Percentiles rank a stretch among this genome's conserved stretches.
Evolutionary conservation across 2,329 filamentous ascomycete genomes (phyloP).

Genomic region (Rachicladosporium sp.): DNA sequence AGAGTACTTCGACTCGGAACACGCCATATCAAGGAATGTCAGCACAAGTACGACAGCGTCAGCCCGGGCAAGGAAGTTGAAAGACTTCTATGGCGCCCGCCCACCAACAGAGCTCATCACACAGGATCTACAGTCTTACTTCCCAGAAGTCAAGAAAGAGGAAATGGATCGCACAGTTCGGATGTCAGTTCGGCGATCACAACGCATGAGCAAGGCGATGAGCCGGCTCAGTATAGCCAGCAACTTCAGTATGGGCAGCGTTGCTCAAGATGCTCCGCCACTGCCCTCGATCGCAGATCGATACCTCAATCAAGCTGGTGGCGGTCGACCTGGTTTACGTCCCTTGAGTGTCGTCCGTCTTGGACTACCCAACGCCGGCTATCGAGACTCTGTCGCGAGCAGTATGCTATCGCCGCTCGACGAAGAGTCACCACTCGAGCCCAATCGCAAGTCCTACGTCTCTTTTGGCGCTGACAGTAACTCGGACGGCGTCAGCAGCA

Average conservation of each 20-base stretch:
- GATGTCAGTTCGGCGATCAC: constrained; percentile 80
- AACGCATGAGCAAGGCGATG: constrained; percentile 81
- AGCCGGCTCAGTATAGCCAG: constrained; percentile 89
- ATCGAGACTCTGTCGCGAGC: constrained; percentile 78
- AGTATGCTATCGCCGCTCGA: constrained; percentile 81
- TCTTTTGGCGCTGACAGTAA: constrained; percentile 63
- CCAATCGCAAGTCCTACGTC: constrained; percentile 92
- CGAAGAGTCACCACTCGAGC: constrained; percentile 77
- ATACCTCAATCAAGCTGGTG: constrained; percentile 57
- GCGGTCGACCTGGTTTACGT: constrained; percentile 38
- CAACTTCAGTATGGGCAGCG: constrained; percentile 80
- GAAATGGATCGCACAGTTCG: constrained; percentile 93
- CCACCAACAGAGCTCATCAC: constrained; percentile 96
- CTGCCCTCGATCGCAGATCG: constrained; percentile 91
- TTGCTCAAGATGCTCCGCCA: constrained; percentile 74
- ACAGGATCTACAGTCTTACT: constrained; percentile 91
- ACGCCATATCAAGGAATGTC: constrained; percentile 18
- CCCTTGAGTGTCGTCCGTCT: constrained; percentile 51
- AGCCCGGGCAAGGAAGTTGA: constrained; percentile 42
- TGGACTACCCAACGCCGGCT: constrained; percentile 46
- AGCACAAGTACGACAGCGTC: constrained; percentile 24
- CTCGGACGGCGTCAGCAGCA: constrained; percentile 30
- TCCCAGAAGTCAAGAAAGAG: constrained; percentile 85
- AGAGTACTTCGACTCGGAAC: constrained; percentile 36
- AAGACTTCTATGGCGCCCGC: constrained; percentile 79